A percentile compares a stretch with the other conserved stretches of the same genome.
These are phyloP conservation scores for Leishmania major DNA, from an alignment of 208 protist genomes.

Conservation along the genomic window DNA sequence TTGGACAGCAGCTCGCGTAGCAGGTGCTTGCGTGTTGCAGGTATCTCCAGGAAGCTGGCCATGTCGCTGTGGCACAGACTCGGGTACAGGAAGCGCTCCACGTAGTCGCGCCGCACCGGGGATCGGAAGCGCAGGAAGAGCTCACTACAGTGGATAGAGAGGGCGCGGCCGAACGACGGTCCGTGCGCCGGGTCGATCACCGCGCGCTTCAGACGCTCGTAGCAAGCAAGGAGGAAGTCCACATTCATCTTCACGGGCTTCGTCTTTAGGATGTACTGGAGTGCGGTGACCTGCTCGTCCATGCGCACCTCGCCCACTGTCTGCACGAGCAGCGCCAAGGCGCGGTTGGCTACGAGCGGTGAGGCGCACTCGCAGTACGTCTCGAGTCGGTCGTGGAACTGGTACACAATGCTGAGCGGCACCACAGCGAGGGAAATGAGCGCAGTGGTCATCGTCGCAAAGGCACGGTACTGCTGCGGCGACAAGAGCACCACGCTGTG, in stretches of 20 bases:
- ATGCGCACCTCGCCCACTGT: slow-evolving; percentile 68
- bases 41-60: slow-evolving; percentile 66
- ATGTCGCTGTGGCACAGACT: slow-evolving; percentile 85
- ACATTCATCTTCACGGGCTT: slow-evolving; percentile 83
- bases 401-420: slow-evolving; percentile 74
- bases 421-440: slow-evolving; percentile 65
- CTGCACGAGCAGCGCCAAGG: slow-evolving; percentile 78
- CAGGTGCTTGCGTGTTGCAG: slow-evolving; percentile 75
- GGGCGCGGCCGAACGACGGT: slow-evolving; percentile 69
- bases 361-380: slow-evolving; percentile 66
- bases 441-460: slow-evolving; percentile 61
- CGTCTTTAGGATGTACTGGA: slow-evolving; percentile 81
- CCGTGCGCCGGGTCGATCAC: slow-evolving; percentile 68
- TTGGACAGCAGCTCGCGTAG: slow-evolving; percentile 68
- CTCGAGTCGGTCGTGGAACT: slow-evolving; percentile 85
- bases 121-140: slow-evolving; percentile 90
- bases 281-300: slow-evolving; percentile 77
- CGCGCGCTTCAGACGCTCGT: slow-evolving; percentile 85
- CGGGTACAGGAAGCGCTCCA: slow-evolving; percentile 89
- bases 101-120: slow-evolving; percentile 89
- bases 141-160: slow-evolving; percentile 89
- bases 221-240: slow-evolving; percentile 89
- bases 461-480: slow-evolving; percentile 84
- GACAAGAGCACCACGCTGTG: slow-evolving; percentile 85
- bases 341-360: slow-evolving; percentile 82